Evolutionary conservation across 352 stramenopile genomes (phyloP).

Genomic region (Globisporangium barbulae): DNA sequence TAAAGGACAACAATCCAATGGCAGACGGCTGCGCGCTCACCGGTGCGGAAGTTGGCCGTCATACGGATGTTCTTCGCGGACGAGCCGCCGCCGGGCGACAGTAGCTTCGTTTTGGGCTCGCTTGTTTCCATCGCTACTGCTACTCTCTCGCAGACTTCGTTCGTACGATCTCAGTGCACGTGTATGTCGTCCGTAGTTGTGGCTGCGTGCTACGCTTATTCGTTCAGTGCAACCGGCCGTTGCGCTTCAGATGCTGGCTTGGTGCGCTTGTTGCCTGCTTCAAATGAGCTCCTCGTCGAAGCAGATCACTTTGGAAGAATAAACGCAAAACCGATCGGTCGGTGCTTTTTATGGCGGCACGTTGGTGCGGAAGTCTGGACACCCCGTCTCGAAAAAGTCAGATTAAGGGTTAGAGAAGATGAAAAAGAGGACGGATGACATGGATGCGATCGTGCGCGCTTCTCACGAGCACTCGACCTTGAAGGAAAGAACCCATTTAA

Average conservation of each 20-base stretch:
- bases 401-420: too few species aligned
- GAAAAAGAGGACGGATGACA: background rate
- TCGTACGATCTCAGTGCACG: background rate
- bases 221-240: background rate
- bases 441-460: background rate
- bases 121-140: constrained; percentile 3
- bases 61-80: constrained; percentile 24
- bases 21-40: constrained; percentile 14
- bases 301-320: constrained; percentile 5
- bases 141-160: background rate
- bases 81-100: constrained; percentile 12
- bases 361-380: background rate
- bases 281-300: constrained; percentile 9
- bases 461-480: constrained; percentile 1
- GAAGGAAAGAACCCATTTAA: background rate
- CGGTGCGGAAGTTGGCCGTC: constrained; percentile 68
- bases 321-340: constrained; percentile 7
- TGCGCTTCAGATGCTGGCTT: background rate
- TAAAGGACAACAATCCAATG: background rate
- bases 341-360: background rate
- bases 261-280: background rate
- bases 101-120: constrained; percentile 14
- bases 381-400: background rate
- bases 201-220: background rate
- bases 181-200: too few species aligned